A percentile compares a stretch with the other conserved stretches of the same genome.
Evolutionary conservation across 257 asterid genomes (phyloP).

Genomic region (Orobanche coerulescens): DNA sequence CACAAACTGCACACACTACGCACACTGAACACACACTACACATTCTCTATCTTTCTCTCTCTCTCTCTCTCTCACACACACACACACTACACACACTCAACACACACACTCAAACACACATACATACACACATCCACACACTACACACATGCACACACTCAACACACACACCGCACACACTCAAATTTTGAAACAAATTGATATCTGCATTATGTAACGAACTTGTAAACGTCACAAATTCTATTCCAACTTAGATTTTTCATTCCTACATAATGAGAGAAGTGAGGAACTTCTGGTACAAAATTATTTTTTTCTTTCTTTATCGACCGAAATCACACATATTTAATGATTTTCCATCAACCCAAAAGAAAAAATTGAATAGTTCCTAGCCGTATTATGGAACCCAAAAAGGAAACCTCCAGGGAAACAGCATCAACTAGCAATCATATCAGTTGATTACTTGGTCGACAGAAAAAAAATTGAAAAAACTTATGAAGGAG

Average conservation of each 20-base stretch:
- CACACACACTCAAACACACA: too few species aligned
- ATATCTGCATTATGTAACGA: conserved; percentile 37
- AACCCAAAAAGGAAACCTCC: conserved; percentile 3
- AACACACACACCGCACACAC: too few species aligned
- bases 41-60: too few species aligned
- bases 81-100: too few species aligned
- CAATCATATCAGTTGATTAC: not conserved
- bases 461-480: not conserved
- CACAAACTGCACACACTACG: too few species aligned
- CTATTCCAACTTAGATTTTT: not conserved
- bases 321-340: not conserved
- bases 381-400: too few species aligned
- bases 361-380: not conserved
- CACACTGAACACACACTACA: too few species aligned
- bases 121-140: too few species aligned
- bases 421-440: not conserved
- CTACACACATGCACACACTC: too few species aligned
- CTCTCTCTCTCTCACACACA: too few species aligned
- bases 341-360: not conserved
- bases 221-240: not conserved
- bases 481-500: conserved; percentile 44
- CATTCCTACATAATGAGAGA: not conserved
- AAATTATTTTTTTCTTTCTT: not conserved
- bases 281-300: not conserved
- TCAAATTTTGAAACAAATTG: conserved; percentile 46